These are phyloP conservation scores for Ceratocystis eucalypticola DNA, from an alignment of 2,329 filamentous ascomycete genomes.

Conservation along the genomic window DNA sequence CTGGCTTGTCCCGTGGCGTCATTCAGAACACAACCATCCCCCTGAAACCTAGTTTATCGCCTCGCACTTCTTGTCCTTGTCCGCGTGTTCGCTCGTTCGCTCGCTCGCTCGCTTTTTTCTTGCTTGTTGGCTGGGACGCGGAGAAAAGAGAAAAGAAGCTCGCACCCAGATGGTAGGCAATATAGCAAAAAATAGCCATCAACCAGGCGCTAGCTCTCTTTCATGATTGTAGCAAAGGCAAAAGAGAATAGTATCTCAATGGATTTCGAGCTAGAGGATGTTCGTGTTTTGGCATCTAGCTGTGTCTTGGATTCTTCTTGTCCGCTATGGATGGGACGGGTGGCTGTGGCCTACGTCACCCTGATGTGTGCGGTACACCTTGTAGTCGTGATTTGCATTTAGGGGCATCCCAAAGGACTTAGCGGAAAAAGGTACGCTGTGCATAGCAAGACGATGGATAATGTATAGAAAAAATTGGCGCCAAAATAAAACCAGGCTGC, in stretches of 20 bases:
- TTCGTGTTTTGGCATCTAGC: too few species aligned
- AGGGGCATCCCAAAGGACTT: neutral
- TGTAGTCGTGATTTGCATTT: neutral
- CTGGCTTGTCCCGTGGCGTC: neutral
- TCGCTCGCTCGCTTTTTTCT: neutral
- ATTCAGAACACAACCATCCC: neutral
- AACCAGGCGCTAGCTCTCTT: too few species aligned
- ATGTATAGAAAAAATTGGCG: neutral
- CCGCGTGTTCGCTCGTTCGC: neutral
- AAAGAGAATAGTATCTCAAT: too few species aligned
- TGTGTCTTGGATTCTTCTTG: neutral
- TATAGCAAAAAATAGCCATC: too few species aligned
- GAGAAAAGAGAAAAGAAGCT: neutral
- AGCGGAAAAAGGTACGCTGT: neutral
- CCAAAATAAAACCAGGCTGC: neutral
- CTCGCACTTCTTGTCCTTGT: neutral
- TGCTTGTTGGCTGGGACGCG: neutral
- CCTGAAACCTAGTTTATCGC: neutral
- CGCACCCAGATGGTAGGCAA: neutral
- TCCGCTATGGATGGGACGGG: neutral
- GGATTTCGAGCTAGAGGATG: too few species aligned
- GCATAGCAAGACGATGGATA: neutral
- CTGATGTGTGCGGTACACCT: neutral
- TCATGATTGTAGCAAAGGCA: too few species aligned
- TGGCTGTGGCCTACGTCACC: slow-evolving; percentile 1